Evolutionary conservation across 805 yeast genomes (phyloP), one percentile per base, ranked within the genome.

Genomic region (Saturnispora ahearnii): DNA sequence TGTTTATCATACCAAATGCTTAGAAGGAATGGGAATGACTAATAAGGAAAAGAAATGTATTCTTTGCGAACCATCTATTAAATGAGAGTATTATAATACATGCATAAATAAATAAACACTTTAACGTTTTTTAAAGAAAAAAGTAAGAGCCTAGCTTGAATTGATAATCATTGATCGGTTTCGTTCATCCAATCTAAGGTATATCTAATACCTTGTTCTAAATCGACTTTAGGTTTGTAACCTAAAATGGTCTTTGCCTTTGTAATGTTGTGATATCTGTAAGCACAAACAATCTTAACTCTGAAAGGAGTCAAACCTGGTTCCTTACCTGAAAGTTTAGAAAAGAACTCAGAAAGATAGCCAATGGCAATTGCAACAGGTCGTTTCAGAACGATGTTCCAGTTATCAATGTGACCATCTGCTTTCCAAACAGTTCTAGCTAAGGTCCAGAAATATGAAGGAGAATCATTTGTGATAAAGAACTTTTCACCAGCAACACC

Each of bases 381-480:
- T 59, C 84, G 78, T 44, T 74, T 74, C 51, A 93, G 73, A 21
- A 80, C 89, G 55, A 87, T 80, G 57, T 80, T 82, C 47, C 67
- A 73, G 29, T 74, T 75, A 57, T 84, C 93, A 49, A 87, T 76
- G 61, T 82, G 84, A 3, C 96, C 97, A 67, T 89, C 96, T 22
- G 91, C 90, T 64, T 91, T 91, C 98, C 98, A 93, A 26, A 93
- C 95, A 1, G 95, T 85, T 62, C 97, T 79, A 8, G 97, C 97
- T 58, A 93, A 73, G 3, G 97, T 87, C 97, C 98, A 93, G 67
- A 93, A 93, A 67, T 90, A 95, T 15, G 93, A 78, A 18, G 99
- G 99, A 3, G 90, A 76, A 66, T 90, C 98, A 64, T 93, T 93
- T 7, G 99, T 91, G 55, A 93, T 73, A 62, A 91, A 88, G 65